Conservation (phyloP, 1,139 yeast genomes). For the Saccharomycopsis hybrid region DNA sequence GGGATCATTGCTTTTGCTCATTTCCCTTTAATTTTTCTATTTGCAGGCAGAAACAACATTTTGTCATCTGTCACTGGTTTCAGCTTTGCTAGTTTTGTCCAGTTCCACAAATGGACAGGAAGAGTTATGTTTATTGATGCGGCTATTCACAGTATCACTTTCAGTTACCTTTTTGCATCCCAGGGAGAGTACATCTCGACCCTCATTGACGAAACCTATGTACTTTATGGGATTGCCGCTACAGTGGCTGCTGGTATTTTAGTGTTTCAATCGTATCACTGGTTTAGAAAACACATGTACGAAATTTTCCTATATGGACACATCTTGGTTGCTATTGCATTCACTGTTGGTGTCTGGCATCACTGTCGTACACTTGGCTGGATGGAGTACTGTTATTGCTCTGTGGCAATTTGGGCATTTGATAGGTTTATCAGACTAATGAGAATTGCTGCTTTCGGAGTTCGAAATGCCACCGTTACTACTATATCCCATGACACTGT, state of each 20-base stretch:
- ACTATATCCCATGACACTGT: conserved; percentile 41
- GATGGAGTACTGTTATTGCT: conserved; percentile 42
- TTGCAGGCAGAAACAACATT: conserved; percentile 65
- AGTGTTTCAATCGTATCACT: conserved; percentile 41
- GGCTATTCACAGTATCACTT: conserved; percentile 47
- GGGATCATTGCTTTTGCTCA: conserved; percentile 44
- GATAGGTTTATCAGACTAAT: conserved; percentile 50
- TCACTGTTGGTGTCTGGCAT: conserved; percentile 52
- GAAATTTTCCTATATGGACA: conserved; percentile 60
- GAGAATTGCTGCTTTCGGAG: conserved; percentile 46
- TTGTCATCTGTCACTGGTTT: conserved; percentile 61
- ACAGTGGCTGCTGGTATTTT: conserved; percentile 36
- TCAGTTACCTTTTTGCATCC: conserved; percentile 30
- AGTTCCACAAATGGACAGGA: conserved; percentile 62
- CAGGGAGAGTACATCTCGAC: conserved; percentile 35
- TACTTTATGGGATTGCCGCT: conserved; percentile 52
- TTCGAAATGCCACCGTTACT: conserved; percentile 41
- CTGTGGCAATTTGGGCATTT: conserved; percentile 56
- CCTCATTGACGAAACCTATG: conserved; percentile 30
- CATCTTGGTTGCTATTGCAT: conserved; percentile 48
- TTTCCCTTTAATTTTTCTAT: conserved; percentile 46
- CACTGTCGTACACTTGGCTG: conserved; percentile 46
- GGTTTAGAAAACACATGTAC: conserved; percentile 51
- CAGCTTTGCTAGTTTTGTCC: conserved; percentile 53
- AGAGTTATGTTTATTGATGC: conserved; percentile 38